These are phyloP conservation scores for Lodderomyces parapsilosis DNA, from an alignment of 1,139 yeast genomes.

Conservation along the genomic window DNA sequence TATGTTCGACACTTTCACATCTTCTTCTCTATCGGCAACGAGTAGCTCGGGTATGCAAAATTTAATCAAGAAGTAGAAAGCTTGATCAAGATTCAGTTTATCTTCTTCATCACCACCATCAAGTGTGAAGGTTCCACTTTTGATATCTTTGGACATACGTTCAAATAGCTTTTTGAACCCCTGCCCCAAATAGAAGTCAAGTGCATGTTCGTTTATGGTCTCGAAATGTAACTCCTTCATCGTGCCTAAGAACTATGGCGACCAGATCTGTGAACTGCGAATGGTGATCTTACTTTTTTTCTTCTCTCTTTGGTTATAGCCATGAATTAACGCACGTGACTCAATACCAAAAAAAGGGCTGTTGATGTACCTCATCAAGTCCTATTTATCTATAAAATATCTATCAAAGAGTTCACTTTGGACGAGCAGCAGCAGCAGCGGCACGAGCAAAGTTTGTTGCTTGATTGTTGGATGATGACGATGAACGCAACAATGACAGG, in stretches of 20 bases:
- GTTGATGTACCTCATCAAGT: no score
- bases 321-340: background rate
- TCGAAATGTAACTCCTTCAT: background rate
- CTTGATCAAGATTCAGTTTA: background rate
- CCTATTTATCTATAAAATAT: constrained; percentile 1
- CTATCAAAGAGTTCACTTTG: background rate
- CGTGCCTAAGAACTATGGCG: background rate
- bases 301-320: no score
- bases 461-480: constrained; percentile 9
- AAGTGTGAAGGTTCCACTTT: background rate
- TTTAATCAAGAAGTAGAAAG: background rate
- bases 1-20: background rate
- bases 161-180: background rate
- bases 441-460: constrained; percentile 43
- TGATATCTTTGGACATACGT: background rate
- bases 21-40: background rate
- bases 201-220: background rate
- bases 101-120: background rate
- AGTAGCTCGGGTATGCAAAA: background rate
- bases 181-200: background rate
- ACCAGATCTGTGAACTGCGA: background rate
- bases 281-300: background rate
- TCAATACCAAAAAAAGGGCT: no score
- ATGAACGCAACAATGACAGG: constrained; percentile 1
- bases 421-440: constrained; percentile 47